phyloP scores from a whole-genome alignment of 2,329 filamentous ascomycete species.

The Sclerotinia glacialis region DNA sequence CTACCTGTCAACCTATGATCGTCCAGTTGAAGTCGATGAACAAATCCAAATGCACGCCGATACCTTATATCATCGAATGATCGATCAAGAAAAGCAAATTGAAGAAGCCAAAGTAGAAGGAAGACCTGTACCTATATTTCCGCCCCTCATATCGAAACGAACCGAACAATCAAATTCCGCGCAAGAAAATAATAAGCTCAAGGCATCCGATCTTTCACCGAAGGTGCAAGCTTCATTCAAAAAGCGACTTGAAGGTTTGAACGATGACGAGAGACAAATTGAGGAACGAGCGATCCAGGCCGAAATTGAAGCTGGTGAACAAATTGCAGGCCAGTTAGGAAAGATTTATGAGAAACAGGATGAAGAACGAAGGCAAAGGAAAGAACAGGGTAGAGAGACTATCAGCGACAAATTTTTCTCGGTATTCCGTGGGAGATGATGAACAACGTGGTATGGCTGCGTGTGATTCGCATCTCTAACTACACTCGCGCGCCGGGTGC shows the following conservation, averaged over 20 bases:
- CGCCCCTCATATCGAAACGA: conserved; percentile 48
- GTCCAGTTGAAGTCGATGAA: conserved; percentile 69
- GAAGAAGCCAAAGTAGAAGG: conserved; percentile 65
- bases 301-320: conserved; percentile 58
- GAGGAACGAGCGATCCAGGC: conserved; percentile 64
- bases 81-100: conserved; percentile 74
- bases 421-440: conserved; percentile 33
- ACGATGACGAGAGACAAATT: conserved; percentile 55
- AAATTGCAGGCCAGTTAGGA: conserved; percentile 56
- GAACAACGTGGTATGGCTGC: background rate
- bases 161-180: conserved; percentile 17
- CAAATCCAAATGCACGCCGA: conserved; percentile 96
- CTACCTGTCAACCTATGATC: conserved; percentile 69
- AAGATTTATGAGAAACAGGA: conserved; percentile 56
- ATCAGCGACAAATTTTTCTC: conserved; percentile 43
- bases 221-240: conserved; percentile 53
- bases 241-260: conserved; percentile 56
- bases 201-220: conserved; percentile 42
- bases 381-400: conserved; percentile 51
- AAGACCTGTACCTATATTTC: conserved; percentile 56
- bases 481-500: background rate
- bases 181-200: conserved; percentile 25
- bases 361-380: conserved; percentile 52
- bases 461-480: background rate
- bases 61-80: conserved; percentile 80